phyloP scores from a whole-genome alignment of 495 filamentous ascomycete species.

The Chaetomidium leptoderma region DNA sequence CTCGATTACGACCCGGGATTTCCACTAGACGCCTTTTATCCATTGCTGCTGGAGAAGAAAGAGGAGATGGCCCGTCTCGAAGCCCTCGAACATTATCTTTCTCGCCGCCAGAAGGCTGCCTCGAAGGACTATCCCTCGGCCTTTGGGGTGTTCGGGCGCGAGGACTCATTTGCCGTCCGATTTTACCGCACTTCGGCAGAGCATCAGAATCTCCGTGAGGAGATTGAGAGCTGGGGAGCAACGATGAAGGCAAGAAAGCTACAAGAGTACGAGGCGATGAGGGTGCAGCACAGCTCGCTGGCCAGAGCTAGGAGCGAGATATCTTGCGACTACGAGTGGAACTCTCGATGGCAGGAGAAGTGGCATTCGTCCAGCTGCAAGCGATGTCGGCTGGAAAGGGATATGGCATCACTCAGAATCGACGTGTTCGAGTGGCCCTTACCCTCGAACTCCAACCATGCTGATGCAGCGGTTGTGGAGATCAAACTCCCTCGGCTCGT shows the following conservation, averaged over 20 bases:
- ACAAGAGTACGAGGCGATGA: conserved; percentile 16
- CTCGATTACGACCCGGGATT: conserved; percentile 51
- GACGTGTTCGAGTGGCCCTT: conserved; percentile 59
- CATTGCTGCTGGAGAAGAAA: conserved; percentile 47
- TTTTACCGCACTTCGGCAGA: conserved; percentile 48
- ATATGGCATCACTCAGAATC: conserved; percentile 40
- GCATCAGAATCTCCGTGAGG: conserved; percentile 38
- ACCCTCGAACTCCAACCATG: conserved; percentile 32
- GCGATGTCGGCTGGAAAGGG: conserved; percentile 23
- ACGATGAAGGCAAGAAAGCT: no score
- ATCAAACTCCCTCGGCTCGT: conserved; percentile 45
- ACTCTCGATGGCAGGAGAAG: not conserved
- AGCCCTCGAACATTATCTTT: conserved; percentile 50
- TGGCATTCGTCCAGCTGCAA: conserved; percentile 38
- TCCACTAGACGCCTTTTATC: conserved; percentile 38
- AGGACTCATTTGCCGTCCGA: conserved; percentile 46
- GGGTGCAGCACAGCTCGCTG: no score
- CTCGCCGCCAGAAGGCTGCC: conserved; percentile 23
- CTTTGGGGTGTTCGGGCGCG: conserved; percentile 32
- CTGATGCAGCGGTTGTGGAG: conserved; percentile 56
- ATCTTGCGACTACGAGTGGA: not conserved
- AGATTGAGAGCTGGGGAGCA: conserved; percentile 40
- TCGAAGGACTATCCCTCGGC: conserved; percentile 25
- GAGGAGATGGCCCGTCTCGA: conserved; percentile 44
- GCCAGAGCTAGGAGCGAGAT: not conserved